Base-by-base conservation (phyloP, 75 land plant genomes). In the Selaginella moellendorffii region DNA sequence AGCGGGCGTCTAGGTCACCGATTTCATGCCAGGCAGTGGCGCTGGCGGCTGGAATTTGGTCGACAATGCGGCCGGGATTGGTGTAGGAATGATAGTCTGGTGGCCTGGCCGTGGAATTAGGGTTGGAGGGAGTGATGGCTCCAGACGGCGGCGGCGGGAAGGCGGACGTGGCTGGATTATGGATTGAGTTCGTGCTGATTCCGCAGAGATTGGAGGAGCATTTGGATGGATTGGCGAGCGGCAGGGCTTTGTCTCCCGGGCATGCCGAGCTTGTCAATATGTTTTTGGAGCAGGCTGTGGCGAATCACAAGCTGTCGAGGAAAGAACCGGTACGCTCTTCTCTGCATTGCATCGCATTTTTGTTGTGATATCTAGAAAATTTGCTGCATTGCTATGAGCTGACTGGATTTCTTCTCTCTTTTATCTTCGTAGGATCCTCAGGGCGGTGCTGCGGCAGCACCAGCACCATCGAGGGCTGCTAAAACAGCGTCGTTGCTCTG, bases 221-320 rank as follows among this genome's bases (percentile, higher is more conserved):
- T 59, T 62, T 71, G 2, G 52, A 19, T 17, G 62, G 67, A 2
- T 25, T 56, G 19, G 5, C 25, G 9, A 21, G 23, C 24, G 74
- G 70, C 20, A n/a, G 0, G 27, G 2, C 19, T 24, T n/a, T 27
- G 9, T 52, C 42, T 31, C 74, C 74, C 52, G 18, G 62, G 0
- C 54, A 66, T 12, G 53, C 62, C 2, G 74, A 71, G 29, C 63
- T 71, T 0, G 59, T 71, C 28, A 29, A 66, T 1, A 59, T 71
- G 63, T 71, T 71, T 28, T 25, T 71, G 63, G 74, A 71, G 74
- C 74, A 71, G 63, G 74, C 74, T 28, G 52, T 71, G 0, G 9
- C 65, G 12, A 71, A 56, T 29, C 58, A 71, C 28, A 71, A 71
- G 30, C 26, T 18, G 18, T 51, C n/a, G 29, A 28, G 27, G 60